Base-by-base conservation (phyloP, 352 stramenopile genomes). In the Phytopythium kandeliae region DNA sequence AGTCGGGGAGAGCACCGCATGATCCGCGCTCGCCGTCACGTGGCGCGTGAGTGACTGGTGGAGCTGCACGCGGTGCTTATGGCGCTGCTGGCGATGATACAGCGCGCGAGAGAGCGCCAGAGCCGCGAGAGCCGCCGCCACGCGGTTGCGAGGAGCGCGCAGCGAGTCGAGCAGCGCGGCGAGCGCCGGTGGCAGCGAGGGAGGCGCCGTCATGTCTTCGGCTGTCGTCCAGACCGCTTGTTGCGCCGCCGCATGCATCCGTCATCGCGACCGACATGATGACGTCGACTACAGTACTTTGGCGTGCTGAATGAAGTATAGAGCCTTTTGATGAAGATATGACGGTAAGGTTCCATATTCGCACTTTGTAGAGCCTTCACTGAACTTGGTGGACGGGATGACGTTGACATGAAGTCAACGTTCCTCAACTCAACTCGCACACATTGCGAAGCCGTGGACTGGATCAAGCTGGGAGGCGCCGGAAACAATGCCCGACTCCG, bases 41-140 rank as follows among this genome's bases (percentile, higher is more conserved):
- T 67, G 60, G 24, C 45, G 41, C 55, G 54, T 62, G 24, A 85
- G 59, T 12, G 58, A 48, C 38, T 54, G 58, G 43, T 83, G 68
- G 8, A 85, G 52, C 28, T 51, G 58, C 24, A 80, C 43, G 41
- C 81, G 72, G 37, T 66, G 49, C 26, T 74, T 48, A 42, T 78
- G 73, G 30, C 73, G 58, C 31, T 57, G 62, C n/a, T 60, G 68
- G n/a, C 57, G 65, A 36, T 70, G 66, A 33, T 75, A 79, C 45
- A 81, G 57, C 45, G 65, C 73, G 35, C 73, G 65, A 58, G 63
- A 55, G 21, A 85, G 64, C 26, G 62, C 65, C 15, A 87, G 41
- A 1, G 68, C 55, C 4, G 73, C 26, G 3, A 86, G n/a, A 13
- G 66, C 60, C 3, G 64, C 60, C n/a, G 72, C 31, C 2, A 77